A percentile compares a stretch with the other conserved stretches of the same genome.
These are phyloP conservation scores for Calocybe indica DNA, from an alignment of 768 basidiomycete genomes.

Conservation along the genomic window DNA sequence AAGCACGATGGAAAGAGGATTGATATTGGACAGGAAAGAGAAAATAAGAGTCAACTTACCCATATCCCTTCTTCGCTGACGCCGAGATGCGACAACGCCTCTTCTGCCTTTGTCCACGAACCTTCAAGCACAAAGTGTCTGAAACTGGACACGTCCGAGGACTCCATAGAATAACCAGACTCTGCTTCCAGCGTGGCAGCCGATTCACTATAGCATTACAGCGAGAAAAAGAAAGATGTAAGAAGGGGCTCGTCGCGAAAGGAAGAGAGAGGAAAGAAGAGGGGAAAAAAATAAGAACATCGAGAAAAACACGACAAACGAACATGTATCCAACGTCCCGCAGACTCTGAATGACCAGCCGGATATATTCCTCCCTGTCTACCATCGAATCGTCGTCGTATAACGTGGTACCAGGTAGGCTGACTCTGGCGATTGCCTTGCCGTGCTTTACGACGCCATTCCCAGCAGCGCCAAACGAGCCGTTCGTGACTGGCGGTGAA, in stretches of 20 bases:
- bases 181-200: conserved; percentile 87
- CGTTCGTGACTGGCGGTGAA: conserved; percentile 25
- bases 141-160: conserved; percentile 72
- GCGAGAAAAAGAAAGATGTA: neutral
- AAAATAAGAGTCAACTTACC: conserved; percentile 37
- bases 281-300: neutral
- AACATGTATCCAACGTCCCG: conserved; percentile 81
- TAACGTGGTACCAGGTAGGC: conserved; percentile 64
- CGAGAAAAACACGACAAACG: conserved; percentile 18
- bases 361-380: conserved; percentile 86
- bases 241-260: neutral
- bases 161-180: conserved; percentile 86
- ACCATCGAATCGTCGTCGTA: conserved; percentile 69
- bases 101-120: conserved; percentile 75
- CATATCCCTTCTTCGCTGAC: conserved; percentile 59
- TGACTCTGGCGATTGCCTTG: conserved; percentile 53
- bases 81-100: conserved; percentile 60
- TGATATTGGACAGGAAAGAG: neutral
- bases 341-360: conserved; percentile 83
- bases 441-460: conserved; percentile 50
- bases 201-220: conserved; percentile 56
- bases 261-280: conserved; percentile 8
- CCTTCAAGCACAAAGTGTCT: conserved; percentile 75
- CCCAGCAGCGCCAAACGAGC: conserved; percentile 25
- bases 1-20: too few relatives aligned